These are phyloP conservation scores for Hymenoscyphus repandus DNA, from an alignment of 2,329 filamentous ascomycete species.

Conservation along the genomic window DNA sequence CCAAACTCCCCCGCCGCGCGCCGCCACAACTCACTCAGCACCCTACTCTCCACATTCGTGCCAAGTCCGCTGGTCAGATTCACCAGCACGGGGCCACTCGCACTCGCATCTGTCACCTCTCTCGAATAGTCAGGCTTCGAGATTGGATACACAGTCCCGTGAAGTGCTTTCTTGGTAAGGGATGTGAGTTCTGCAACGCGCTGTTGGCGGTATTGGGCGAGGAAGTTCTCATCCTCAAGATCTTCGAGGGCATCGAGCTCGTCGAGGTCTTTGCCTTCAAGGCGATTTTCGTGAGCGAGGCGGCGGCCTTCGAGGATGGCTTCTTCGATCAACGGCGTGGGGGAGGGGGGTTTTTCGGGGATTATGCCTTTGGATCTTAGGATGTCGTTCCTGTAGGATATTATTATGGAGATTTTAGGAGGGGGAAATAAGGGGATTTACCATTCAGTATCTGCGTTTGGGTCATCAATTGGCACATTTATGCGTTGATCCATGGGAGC, in stretches of 20 bases:
- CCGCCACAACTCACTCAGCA: conserved; percentile 81
- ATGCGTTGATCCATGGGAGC: conserved; percentile 59
- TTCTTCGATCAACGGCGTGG: conserved; percentile 93
- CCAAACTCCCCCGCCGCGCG: conserved; percentile 80
- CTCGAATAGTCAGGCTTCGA: conserved; percentile 90
- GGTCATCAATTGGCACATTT: conserved; percentile 84
- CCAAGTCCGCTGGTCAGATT: conserved; percentile 74
- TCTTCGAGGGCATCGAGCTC: conserved; percentile 93
- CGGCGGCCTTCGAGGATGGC: conserved; percentile 78
- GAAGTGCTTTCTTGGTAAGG: conserved; percentile 70
- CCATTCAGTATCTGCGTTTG: conserved; percentile 98
- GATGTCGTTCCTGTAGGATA: conserved; percentile 85
- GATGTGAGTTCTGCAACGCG: conserved; percentile 76
- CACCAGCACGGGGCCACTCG: conserved; percentile 64
- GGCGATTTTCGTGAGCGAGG: conserved; percentile 82
- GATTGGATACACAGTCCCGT: conserved; percentile 87
- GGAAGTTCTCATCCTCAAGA: conserved; percentile 87
- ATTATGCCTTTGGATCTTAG: conserved; percentile 94
- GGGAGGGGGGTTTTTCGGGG: conserved; percentile 94
- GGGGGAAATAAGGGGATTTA: conserved; percentile 33
- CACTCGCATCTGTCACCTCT: conserved; percentile 87
- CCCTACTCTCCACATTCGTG: conserved; percentile 77
- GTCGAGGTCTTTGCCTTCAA: conserved; percentile 91
- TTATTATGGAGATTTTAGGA: neutral
- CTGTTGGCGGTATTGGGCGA: conserved; percentile 82